Evolutionary conservation across 2,329 filamentous ascomycete genomes (phyloP).

Genomic region (Dothidotthia symphoricarpi): DNA sequence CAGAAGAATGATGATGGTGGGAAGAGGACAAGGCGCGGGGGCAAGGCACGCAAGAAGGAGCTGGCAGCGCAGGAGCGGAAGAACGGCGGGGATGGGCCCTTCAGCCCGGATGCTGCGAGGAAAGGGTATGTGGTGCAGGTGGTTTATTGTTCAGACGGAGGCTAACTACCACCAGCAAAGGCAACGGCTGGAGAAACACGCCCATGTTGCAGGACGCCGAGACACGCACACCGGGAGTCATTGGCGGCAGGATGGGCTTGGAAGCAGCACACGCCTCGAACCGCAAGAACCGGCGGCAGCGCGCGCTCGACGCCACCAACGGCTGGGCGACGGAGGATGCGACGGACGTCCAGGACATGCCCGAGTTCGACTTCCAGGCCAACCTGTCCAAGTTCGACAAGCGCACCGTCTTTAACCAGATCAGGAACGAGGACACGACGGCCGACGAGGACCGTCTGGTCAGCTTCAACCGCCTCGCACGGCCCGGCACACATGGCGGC

Average conservation of each 20-base stretch:
- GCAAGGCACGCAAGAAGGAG: slow-evolving; percentile 48
- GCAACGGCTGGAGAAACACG: slow-evolving; percentile 67
- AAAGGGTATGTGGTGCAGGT: slow-evolving; percentile 31
- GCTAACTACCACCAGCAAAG: slow-evolving; percentile 43
- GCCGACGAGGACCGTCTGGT: slow-evolving; percentile 91
- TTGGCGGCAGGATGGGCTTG: slow-evolving; percentile 38
- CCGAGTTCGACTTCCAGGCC: slow-evolving; percentile 89
- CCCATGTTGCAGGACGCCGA: slow-evolving; percentile 63
- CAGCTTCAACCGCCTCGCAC: slow-evolving; percentile 70
- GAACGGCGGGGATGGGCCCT: slow-evolving; percentile 30
- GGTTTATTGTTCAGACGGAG: slow-evolving; percentile 5
- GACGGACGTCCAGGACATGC: slow-evolving; percentile 88
- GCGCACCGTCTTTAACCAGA: slow-evolving; percentile 84
- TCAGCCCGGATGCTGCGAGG: slow-evolving; percentile 30
- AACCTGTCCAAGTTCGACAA: slow-evolving; percentile 96
- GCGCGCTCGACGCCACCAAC: slow-evolving; percentile 60
- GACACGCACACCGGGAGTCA: slow-evolving; percentile 40
- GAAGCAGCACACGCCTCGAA: slow-evolving; percentile 40
- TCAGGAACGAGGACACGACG: slow-evolving; percentile 81
- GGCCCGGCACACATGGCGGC: slow-evolving; percentile 58
- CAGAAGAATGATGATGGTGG: slow-evolving; percentile 40
- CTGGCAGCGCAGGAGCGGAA: slow-evolving; percentile 44
- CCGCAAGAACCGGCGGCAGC: slow-evolving; percentile 49
- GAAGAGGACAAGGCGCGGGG: slow-evolving; percentile 48
- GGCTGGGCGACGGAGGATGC: slow-evolving; percentile 97